phyloP scores from a whole-genome alignment of 2,329 filamentous ascomycete genomes.

The Polychaeton citri region DNA sequence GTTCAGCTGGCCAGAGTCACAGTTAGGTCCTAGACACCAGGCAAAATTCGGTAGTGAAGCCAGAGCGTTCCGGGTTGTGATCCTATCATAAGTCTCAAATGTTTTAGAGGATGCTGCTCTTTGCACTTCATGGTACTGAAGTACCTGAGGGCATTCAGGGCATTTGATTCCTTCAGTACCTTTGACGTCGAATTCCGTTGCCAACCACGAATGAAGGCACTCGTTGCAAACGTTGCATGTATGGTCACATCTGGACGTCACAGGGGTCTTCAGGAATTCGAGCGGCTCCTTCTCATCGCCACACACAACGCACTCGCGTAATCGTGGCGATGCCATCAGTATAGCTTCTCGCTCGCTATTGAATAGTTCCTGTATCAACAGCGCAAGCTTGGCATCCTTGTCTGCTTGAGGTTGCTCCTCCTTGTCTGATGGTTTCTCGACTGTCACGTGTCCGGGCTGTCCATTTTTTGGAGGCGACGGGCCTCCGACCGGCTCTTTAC shows the following conservation, averaged over 20 bases:
- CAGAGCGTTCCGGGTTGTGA: constrained; percentile 32
- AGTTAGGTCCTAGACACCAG: constrained; percentile 39
- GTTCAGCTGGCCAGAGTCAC: constrained; percentile 41
- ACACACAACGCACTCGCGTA: constrained; percentile 23
- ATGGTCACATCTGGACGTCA: constrained; percentile 24
- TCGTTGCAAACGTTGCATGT: constrained; percentile 20
- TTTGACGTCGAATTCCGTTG: constrained; percentile 21
- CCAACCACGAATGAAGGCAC: constrained; percentile 28
- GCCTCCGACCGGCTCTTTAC: too few relatives aligned
- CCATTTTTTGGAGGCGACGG: too few relatives aligned
- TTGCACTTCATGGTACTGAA: constrained; percentile 34
- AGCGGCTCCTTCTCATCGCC: constrained; percentile 16
- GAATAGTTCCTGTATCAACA: too few relatives aligned
- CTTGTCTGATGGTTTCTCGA: too few relatives aligned
- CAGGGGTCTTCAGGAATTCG: constrained; percentile 20
- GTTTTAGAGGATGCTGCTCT: constrained; percentile 31
- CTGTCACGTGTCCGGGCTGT: too few relatives aligned
- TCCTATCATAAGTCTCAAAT: constrained; percentile 34
- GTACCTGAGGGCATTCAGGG: constrained; percentile 34
- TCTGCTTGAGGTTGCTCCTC: too few relatives aligned
- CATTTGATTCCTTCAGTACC: constrained; percentile 38
- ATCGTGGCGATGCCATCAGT: neutral
- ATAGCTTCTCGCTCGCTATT: too few relatives aligned
- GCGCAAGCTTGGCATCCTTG: too few relatives aligned
- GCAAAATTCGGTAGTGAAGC: constrained; percentile 33